Evolutionary conservation across 2,329 filamentous ascomycete species (phyloP), one percentile per base, ranked within the genome.

Genomic region (Dactylellina sp.): DNA sequence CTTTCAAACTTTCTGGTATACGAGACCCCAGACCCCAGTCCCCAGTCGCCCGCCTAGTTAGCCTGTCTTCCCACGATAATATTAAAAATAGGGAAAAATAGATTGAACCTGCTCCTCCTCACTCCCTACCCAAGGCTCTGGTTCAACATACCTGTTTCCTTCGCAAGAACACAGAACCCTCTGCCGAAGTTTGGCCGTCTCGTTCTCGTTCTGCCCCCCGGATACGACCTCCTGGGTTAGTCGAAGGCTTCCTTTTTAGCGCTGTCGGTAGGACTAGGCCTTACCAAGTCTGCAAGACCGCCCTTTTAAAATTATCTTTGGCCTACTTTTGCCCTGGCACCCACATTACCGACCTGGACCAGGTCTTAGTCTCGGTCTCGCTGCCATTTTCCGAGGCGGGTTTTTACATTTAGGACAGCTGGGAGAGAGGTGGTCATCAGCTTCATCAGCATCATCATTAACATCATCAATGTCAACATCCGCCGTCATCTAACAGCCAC

Each of bases 131-230:
- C 61, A 66, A 66, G 55, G 61, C 39, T 61, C 55, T 56, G 60
- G 68, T 65, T 42, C 53, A 20, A 49, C 37, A 39, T 55, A 25
- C 32, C 53, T 50, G 56, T 55, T 40, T 55, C 37, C 55, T 4
- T 32, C n/a, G n/a, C n/a, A n/a, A n/a, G n/a, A n/a, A n/a, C n/a
- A n/a, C n/a, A n/a, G n/a, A n/a, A n/a, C n/a, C n/a, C 42, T 61
- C 44, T 57, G 70, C 61, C 61, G 61, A 74, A 74, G 70, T 66
- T 61, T 74, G 70, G 42, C 70, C 70, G 61, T 49, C 61, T 62
- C 55, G 28, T 5, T 32, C 28, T 32, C 40, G 46, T 46, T 63
- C 59, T 57, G 42, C 20, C 12, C 39, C 61, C 62, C 40, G 62
- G 50, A 57, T 57, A 57, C 50, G 62, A 66, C 42, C 32, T 50